phyloP scores from a whole-genome alignment of 2,329 filamentous ascomycete genomes.

The Mycogone perniciosa region DNA sequence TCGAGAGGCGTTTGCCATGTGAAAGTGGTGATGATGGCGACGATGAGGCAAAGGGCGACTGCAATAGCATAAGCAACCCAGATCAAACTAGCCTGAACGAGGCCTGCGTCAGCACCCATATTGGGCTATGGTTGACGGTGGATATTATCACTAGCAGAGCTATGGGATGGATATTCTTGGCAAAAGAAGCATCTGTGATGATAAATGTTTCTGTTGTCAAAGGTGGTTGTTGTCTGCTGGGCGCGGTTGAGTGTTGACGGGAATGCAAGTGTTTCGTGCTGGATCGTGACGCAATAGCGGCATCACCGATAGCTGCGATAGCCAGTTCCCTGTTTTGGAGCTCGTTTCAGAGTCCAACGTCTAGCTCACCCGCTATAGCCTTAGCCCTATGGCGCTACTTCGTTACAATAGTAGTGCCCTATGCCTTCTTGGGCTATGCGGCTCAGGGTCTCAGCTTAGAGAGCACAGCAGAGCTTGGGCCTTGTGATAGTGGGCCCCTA shows the following conservation, averaged over 20 bases:
- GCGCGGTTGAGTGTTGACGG: conserved; percentile 5
- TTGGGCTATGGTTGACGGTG: conserved; percentile 9
- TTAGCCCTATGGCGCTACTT: too few relatives aligned
- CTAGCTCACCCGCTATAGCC: too few relatives aligned
- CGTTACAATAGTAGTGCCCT: too few relatives aligned
- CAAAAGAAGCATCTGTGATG: too few relatives aligned
- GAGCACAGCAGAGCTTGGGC: too few relatives aligned
- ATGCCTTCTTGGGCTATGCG: too few relatives aligned
- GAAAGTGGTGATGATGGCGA: conserved; percentile 80
- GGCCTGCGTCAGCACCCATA: conserved; percentile 41
- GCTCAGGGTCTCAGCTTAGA: not conserved
- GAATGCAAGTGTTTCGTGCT: conserved; percentile 9
- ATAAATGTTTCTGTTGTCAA: not conserved
- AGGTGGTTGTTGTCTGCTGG: conserved; percentile 3
- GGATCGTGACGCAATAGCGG: conserved; percentile 16
- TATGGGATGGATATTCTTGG: not conserved
- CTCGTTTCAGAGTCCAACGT: not conserved
- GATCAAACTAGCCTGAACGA: conserved; percentile 84
- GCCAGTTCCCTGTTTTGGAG: conserved; percentile 9
- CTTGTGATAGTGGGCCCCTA: too few relatives aligned
- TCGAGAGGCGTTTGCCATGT: conserved; percentile 87
- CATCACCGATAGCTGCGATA: conserved; percentile 11
- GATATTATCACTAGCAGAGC: not conserved
- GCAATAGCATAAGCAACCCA: conserved; percentile 91
- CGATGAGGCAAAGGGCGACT: conserved; percentile 66